phyloP scores from a whole-genome alignment of 225 moss, liverwort and hornwort species.

The Physcomitrellopsis africana region DNA sequence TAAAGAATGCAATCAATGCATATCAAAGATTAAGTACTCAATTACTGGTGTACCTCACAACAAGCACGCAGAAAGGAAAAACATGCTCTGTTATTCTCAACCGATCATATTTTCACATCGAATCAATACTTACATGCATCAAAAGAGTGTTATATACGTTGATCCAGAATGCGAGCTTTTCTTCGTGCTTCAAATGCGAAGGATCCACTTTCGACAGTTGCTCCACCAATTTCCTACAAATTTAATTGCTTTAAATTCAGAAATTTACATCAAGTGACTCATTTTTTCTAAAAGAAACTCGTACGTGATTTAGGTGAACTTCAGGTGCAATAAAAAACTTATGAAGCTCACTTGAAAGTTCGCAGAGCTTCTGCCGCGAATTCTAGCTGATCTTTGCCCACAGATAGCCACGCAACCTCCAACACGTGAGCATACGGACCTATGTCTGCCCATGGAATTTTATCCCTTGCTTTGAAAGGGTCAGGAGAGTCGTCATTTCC shows the following conservation, averaged over 20 bases:
- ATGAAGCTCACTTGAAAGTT: constrained; percentile 58
- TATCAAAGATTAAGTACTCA: constrained; percentile 10
- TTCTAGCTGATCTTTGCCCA: constrained; percentile 70
- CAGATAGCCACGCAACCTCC: constrained; percentile 72
- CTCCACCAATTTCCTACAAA: constrained; percentile 64
- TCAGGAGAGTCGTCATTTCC: constrained; percentile 60
- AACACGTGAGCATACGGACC: constrained; percentile 59
- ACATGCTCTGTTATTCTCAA: not conserved
- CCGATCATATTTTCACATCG: not conserved
- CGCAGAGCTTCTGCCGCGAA: constrained; percentile 60
- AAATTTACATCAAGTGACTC: constrained; percentile 5
- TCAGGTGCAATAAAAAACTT: constrained; percentile 11
- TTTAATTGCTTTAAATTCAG: not conserved
- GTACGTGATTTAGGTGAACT: not conserved
- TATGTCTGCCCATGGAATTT: constrained; percentile 70
- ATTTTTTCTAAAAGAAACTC: constrained; percentile 1
- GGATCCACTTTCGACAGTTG: constrained; percentile 55
- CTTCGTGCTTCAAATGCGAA: constrained; percentile 53
- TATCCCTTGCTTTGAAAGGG: constrained; percentile 60
- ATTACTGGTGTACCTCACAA: constrained; percentile 13
- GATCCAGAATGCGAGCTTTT: constrained; percentile 85
- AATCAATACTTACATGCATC: constrained; percentile 68
- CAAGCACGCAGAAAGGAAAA: constrained; percentile 13
- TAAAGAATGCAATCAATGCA: not conserved
- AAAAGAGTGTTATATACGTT: constrained; percentile 73